These are phyloP conservation scores for Andrographis paniculata DNA, from an alignment of 305 asterid species.

Conservation along the genomic window DNA sequence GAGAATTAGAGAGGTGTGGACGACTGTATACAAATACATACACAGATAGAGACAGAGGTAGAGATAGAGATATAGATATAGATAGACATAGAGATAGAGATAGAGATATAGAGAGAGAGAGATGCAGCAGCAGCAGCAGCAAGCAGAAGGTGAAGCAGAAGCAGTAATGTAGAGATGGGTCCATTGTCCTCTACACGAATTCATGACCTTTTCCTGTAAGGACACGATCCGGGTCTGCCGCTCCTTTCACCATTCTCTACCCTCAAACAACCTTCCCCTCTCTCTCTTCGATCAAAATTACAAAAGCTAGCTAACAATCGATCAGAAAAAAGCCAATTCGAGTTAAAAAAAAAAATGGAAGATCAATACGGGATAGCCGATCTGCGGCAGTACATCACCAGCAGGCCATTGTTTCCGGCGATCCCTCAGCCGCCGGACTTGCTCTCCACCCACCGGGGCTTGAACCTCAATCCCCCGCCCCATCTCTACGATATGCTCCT, in stretches of 20 bases:
- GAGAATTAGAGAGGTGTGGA: too few relatives aligned
- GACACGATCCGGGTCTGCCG: conserved; percentile 68
- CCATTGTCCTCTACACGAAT: conserved; percentile 39
- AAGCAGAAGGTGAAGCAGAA: too few relatives aligned
- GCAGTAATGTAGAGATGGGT: conserved; percentile 48
- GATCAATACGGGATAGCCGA: conserved; percentile 4
- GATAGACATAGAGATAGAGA: conserved; percentile 1
- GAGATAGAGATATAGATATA: background rate
- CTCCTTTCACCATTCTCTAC: conserved; percentile 33
- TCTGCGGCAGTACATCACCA: conserved; percentile 13
- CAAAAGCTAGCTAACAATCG: too few relatives aligned
- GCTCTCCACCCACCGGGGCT: conserved; percentile 28
- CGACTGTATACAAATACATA: background rate
- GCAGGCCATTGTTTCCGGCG: conserved; percentile 25
- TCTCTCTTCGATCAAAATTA: too few relatives aligned
- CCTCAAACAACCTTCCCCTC: background rate
- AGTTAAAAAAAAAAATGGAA: conserved; percentile 9
- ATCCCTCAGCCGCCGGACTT: conserved; percentile 38
- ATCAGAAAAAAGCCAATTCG: too few relatives aligned
- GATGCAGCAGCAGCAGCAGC: background rate
- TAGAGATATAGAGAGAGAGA: conserved; percentile 4
- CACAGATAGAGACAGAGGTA: background rate
- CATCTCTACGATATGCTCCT: conserved; percentile 37
- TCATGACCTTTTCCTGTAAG: conserved; percentile 26
- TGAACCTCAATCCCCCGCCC: conserved; percentile 8